Conservation (phyloP, 495 filamentous ascomycete species). For the Entonaema liquescens region DNA sequence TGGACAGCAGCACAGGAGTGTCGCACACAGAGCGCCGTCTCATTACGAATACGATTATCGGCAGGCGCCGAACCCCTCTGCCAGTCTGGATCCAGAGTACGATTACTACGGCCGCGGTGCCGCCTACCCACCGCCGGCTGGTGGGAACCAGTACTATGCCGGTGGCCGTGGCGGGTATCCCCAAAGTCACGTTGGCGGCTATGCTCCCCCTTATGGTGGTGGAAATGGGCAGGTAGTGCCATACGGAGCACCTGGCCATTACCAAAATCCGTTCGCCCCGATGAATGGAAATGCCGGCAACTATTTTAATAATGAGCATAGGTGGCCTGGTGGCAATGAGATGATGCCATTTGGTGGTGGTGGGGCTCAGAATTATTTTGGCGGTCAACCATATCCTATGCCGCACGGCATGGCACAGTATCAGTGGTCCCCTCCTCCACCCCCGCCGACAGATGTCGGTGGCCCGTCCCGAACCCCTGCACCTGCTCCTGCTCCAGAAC, state of each 20-base stretch:
- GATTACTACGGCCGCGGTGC: conserved; percentile 46
- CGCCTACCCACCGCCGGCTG: conserved; percentile 47
- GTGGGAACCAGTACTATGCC: conserved; percentile 49
- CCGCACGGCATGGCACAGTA: conserved; percentile 54
- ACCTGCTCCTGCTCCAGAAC: conserved; percentile 48
- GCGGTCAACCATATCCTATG: conserved; percentile 41
- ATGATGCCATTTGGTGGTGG: conserved; percentile 57
- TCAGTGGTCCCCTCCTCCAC: conserved; percentile 51
- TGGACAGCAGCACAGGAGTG: conserved; percentile 44
- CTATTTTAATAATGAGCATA: conserved; percentile 48
- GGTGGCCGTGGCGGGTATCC: conserved; percentile 48
- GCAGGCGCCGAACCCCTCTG: conserved; percentile 51
- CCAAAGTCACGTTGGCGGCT: conserved; percentile 55
- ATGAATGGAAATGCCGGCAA: conserved; percentile 43
- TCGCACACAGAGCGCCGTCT: conserved; percentile 50
- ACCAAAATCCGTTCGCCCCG: conserved; percentile 57
- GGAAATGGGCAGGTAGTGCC: conserved; percentile 53
- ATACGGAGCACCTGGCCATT: conserved; percentile 44
- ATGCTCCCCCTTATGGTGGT: conserved; percentile 44
- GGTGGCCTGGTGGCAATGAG: conserved; percentile 48
- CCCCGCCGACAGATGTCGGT: conserved; percentile 56
- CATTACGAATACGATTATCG: conserved; percentile 48
- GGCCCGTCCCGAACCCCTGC: conserved; percentile 50
- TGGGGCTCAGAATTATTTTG: conserved; percentile 38
- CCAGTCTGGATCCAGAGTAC: conserved; percentile 60